Evolutionary conservation across 805 yeast species (phyloP).

Genomic region (Candida adriatica): DNA sequence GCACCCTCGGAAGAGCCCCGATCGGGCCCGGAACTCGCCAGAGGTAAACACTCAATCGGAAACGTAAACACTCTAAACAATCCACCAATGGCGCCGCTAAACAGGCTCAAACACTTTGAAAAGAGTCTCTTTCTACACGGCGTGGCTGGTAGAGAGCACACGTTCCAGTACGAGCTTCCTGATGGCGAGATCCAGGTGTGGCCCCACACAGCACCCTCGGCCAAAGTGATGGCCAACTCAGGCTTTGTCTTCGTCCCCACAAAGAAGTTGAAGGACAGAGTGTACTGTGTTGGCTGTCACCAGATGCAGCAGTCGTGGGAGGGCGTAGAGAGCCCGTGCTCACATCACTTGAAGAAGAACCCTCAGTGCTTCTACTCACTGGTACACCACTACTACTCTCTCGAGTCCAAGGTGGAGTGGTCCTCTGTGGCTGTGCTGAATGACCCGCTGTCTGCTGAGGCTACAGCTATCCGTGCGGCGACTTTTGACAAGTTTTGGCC

Average conservation of each 20-base stretch:
- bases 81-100: slow-evolving; percentile 8
- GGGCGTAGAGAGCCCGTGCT: slow-evolving; percentile 38
- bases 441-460: slow-evolving; percentile 28
- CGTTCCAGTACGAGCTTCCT: slow-evolving; percentile 15
- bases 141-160: slow-evolving; percentile 8
- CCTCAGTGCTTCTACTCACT: slow-evolving; percentile 29
- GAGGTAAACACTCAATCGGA: too few relatives aligned
- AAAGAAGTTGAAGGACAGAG: slow-evolving; percentile 40
- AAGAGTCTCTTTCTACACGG: slow-evolving; percentile 8
- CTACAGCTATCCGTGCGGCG: slow-evolving; percentile 28
- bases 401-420: slow-evolving; percentile 22
- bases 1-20: too few relatives aligned
- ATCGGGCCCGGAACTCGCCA: too few relatives aligned
- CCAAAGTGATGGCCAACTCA: slow-evolving; percentile 39
- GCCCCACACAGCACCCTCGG: slow-evolving; percentile 24
- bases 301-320: slow-evolving; percentile 56
- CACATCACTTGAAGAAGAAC: slow-evolving; percentile 34
- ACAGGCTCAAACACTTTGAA: slow-evolving; percentile 5
- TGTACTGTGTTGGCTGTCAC: slow-evolving; percentile 51
- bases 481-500: slow-evolving; percentile 43
- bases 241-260: slow-evolving; percentile 65
- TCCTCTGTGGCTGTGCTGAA: slow-evolving; percentile 17
- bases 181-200: slow-evolving; percentile 13
- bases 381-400: slow-evolving; percentile 20
- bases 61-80: too few relatives aligned